Evolutionary conservation across 352 stramenopile genomes (phyloP), one percentile per base, ranked within the genome.

Genomic region (Blastocystis sp.): DNA sequence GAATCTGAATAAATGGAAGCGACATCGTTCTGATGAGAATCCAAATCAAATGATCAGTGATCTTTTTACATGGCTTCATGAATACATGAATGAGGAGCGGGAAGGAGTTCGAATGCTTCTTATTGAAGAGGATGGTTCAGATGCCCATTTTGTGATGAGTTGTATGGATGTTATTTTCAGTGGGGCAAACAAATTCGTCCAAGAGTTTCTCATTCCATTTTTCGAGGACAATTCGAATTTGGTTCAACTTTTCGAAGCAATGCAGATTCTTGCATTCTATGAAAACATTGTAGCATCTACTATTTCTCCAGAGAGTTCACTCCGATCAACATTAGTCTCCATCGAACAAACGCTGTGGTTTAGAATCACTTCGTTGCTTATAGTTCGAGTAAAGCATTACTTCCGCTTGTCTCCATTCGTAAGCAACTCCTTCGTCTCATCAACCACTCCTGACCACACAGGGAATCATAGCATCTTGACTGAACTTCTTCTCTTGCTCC

Each of bases 261-360:
- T 73, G n/a, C 61, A 73, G 61, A 73, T 73, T n/a, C 11, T 73
- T 39, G 61, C 61, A 14, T 73, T 73, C 32, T 73, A 73, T 39
- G 61, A 73, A 9, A 73, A 73, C 61, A 73, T 46, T 14, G 24
- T 73, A 49, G n/a, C 61, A 39, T 52, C 21, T 29, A 39, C 32
- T 11, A 73, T 73, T 73, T 49, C 24, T 1, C n/a, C n/a, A 14
- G 0, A 39, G n/a, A 49, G 61, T 1, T 73, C 61, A 19, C n/a
- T 73, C 9, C 32, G 61, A 9, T 73, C 61, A 9, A 73, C 61
- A 11, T 12, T 73, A 11, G 24, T 37, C 7, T 73, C 61, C 24
- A 46, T 73, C 0, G 61, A 73, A n/a, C 61, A 73, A n/a, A 39
- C 61, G 6, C 24, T 73, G 32, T 73, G 61, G 61, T 27, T 39